Evolutionary conservation across 768 basidiomycete species (phyloP), one percentile per base, ranked within the genome.

Genomic region (Boletus fagicola): DNA sequence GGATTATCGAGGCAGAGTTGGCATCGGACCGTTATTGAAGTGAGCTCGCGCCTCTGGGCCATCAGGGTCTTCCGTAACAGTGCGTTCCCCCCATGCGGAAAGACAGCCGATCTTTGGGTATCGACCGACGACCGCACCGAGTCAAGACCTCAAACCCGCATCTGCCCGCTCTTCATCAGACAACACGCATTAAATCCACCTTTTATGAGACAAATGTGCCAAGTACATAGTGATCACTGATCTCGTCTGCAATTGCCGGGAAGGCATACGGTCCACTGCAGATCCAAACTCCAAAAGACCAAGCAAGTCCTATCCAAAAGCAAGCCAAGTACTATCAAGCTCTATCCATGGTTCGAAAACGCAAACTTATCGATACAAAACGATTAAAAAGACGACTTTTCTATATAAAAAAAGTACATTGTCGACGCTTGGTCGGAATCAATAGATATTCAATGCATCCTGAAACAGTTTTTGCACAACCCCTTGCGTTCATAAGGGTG

Each of bases 401-500:
- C 36, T 8, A 2, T 9, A 15, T 13, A 22, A 12, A 11, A 12
- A 47, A 26, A 31, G 16, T 6, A 35, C 18, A 16, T 2, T 30
- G 22, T 39, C 13, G 26, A 43, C 16, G 18, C 4, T 39, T 40
- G 12, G 16, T 35, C 31, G 3, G 42, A n/a, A 46, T n/a, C n/a
- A 42, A 36, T n/a, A 54, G 12, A 26, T n/a, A 8, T 7, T 62
- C 38, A 63, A 33, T 85, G 84, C 65, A 76, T 73, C 71, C 83
- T 78, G 63, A 83, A 82, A 69, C 87, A 90, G 61, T 83, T 85
- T 60, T 76, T 83, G 70, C 87, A 88, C 73, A 83, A 76, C 8
- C 86, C 85, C 65, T 79, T 78, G 46, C 78, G 75, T 72, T 88
- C 85, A 74, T 85, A 84, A 43, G 83, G 83, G 66, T 84, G 84